phyloP scores from a whole-genome alignment of 2,329 filamentous ascomycete genomes.

The Xylaria sp. region DNA sequence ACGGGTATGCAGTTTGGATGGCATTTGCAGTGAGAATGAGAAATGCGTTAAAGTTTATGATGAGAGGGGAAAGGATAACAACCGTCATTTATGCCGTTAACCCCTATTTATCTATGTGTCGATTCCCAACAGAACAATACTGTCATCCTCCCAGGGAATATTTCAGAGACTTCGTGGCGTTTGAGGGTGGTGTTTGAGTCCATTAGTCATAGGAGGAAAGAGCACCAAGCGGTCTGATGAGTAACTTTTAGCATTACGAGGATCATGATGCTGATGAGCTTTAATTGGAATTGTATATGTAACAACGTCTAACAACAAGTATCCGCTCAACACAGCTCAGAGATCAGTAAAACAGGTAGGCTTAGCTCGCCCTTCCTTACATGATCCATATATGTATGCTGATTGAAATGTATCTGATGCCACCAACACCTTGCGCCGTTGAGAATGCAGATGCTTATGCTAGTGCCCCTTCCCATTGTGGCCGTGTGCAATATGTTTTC shows the following conservation, averaged over 20 bases:
- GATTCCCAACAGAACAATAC: background rate
- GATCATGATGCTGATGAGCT: background rate
- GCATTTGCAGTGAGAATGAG: background rate
- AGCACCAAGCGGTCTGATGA: background rate
- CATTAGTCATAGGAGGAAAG: background rate
- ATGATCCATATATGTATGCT: background rate
- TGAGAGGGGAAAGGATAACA: background rate
- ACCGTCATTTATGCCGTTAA: background rate
- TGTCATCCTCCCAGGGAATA: background rate
- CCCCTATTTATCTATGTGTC: background rate
- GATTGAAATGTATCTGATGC: conserved; percentile 26
- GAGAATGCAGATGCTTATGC: conserved; percentile 36
- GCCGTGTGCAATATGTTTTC: conserved; percentile 25
- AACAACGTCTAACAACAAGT: background rate
- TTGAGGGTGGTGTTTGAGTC: too few relatives aligned
- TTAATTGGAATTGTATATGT: background rate
- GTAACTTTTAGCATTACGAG: background rate
- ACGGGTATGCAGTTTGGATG: background rate
- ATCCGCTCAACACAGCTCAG: background rate
- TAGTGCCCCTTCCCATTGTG: conserved; percentile 17
- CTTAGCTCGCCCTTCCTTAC: background rate
- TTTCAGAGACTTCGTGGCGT: background rate
- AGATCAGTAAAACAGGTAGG: background rate
- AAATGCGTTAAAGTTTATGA: background rate
- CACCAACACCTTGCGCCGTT: conserved; percentile 35